Evolutionary conservation across 768 basidiomycete genomes (phyloP), one percentile per base, ranked within the genome.

Genomic region (Pulveroboletus sp.): DNA sequence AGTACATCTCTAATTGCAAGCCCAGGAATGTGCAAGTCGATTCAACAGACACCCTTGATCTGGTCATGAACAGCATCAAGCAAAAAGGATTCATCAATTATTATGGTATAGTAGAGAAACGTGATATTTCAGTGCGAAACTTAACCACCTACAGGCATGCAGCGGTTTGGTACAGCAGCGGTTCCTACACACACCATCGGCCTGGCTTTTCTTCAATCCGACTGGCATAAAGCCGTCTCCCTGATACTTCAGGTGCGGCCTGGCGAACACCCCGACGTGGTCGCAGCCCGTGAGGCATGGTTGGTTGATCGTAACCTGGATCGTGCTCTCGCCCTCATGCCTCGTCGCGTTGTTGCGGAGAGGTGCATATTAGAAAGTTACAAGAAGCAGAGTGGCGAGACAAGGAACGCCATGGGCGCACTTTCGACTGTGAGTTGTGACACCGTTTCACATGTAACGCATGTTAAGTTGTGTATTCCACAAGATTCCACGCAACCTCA

Each of bases 151-250:
- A 35, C 34, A 89, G 93, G 95, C 38, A 98, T 99, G 95, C 96
- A 99, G 63, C 86, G 96, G 11, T 99, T 99, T 70, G 96, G 96
- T 41, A 98, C 94, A 2, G 93, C 96, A 14, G 85, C 92, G 27
- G 85, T 98, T 32, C 93, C 95, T 5, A 98, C 96, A 0, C 96
- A 99, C 62, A 75, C 87, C 2, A 94, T 98, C 47, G 96, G 96
- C 16, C 78, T 98, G 17, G 89, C 92, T 5, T 73, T 99, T 32
- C 77, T 99, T 20, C 83, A 82, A 59, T 88, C 88, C 1, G 85
- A 97, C 55, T 99, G 94, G 94, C 82, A 89, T 46, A 78, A 79
- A 53, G 96, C 96, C 6, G 76, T 91, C 31, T 81, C 85, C 16
- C 71, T 96, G 57, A 82, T 99, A 43, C 76, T 99, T 34, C 79